Conservation (phyloP, 306 rosid genomes). For the Acacia confusa region DNA sequence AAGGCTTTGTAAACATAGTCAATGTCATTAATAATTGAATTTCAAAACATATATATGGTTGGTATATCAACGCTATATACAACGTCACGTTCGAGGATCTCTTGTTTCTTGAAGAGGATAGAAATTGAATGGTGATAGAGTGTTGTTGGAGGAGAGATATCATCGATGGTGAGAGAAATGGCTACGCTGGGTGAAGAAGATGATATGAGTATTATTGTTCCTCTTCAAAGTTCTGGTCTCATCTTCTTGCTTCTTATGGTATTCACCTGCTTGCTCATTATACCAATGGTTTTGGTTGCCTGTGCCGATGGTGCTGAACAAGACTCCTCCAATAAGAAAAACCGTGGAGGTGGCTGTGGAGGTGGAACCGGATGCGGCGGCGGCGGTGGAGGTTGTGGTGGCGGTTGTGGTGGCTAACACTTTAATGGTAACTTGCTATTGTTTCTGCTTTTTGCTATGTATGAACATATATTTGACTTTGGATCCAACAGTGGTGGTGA, state of each 20-base stretch:
- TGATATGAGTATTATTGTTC: background rate
- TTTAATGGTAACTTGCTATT: background rate
- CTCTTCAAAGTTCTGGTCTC: background rate
- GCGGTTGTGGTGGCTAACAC: background rate
- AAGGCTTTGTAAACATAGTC: too few species aligned
- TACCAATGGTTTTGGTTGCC: background rate
- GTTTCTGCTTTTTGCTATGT: too few species aligned
- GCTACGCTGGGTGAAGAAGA: background rate
- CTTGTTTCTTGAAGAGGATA: background rate
- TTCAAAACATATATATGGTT: too few species aligned
- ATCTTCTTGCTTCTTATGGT: background rate
- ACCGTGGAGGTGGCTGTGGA: background rate
- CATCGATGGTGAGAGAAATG: background rate
- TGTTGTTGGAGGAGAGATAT: background rate
- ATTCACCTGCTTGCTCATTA: background rate
- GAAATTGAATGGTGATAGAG: background rate
- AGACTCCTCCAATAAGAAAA: background rate
- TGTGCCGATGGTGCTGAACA: slow-evolving; percentile 3
- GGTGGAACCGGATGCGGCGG: background rate
- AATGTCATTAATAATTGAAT: too few species aligned
- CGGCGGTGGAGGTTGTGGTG: background rate
- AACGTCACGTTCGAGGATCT: too few species aligned
- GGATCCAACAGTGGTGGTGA: too few species aligned
- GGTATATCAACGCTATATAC: too few species aligned
- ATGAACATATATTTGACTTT: too few species aligned